Evolutionary conservation across 257 asterid species (phyloP).

Genomic region (Scutellaria galericulata): DNA sequence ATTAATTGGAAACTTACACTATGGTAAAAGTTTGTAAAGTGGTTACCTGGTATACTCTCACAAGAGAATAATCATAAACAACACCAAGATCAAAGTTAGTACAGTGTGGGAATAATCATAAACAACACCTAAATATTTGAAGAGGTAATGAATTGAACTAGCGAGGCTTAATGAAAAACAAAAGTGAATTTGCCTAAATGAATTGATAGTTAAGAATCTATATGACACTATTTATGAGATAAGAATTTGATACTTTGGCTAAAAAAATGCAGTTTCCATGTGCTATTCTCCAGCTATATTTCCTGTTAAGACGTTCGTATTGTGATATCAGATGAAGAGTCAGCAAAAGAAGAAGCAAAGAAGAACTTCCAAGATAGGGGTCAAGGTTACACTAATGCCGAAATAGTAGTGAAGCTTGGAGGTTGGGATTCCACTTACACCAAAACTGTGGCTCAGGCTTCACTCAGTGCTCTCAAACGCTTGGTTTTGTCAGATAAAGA

Average conservation of each 20-base stretch:
- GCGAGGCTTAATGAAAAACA: background rate
- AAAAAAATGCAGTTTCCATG: no score
- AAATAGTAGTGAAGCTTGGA: slow-evolving; percentile 75
- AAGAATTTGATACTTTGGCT: no score
- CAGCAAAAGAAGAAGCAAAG: slow-evolving; percentile 79
- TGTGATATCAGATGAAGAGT: slow-evolving; percentile 63
- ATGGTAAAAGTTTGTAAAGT: background rate
- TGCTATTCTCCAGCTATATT: background rate
- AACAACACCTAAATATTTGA: background rate
- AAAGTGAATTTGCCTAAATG: background rate
- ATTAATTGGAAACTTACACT: background rate
- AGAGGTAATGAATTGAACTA: background rate
- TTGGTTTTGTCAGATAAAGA: slow-evolving; percentile 69
- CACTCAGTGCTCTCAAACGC: slow-evolving; percentile 83
- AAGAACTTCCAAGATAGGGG: slow-evolving; percentile 53
- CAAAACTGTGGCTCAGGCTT: slow-evolving; percentile 77
- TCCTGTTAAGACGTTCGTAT: background rate
- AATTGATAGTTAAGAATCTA: background rate
- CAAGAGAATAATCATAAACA: background rate
- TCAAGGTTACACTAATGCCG: slow-evolving; percentile 74
- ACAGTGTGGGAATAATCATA: background rate
- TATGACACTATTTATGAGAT: no score
- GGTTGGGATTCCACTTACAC: slow-evolving; percentile 81
- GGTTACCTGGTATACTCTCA: background rate
- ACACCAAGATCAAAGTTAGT: background rate